Evolutionary conservation across 1,139 yeast genomes (phyloP).

Genomic region (Yueomyces sp.): DNA sequence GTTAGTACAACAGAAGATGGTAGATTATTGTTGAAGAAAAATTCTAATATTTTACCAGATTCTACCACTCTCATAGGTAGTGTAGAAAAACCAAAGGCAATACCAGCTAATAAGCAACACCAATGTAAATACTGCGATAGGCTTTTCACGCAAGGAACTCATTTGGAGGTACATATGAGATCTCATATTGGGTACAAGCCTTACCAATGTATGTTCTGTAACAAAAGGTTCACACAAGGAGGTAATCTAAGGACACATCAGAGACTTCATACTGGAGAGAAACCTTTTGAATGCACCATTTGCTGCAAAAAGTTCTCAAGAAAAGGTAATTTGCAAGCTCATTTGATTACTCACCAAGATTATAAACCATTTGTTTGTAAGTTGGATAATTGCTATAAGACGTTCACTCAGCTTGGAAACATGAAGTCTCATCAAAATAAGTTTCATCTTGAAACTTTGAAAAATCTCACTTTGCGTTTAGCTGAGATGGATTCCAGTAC

Average conservation of each 20-base stretch:
- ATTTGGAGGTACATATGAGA: constrained; percentile 65
- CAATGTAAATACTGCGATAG: constrained; percentile 62
- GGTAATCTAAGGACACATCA: constrained; percentile 84
- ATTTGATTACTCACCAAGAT: constrained; percentile 66
- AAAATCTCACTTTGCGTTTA: constrained; percentile 44
- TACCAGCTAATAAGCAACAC: constrained; percentile 42
- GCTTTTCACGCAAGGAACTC: constrained; percentile 63
- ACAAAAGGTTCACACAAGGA: constrained; percentile 79
- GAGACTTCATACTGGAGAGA: constrained; percentile 83
- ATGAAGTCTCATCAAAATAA: constrained; percentile 88
- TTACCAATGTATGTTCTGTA: constrained; percentile 67
- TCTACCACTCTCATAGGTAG: constrained; percentile 69
- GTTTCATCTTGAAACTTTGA: constrained; percentile 65
- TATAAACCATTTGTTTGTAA: constrained; percentile 70
- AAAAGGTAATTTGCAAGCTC: constrained; percentile 85
- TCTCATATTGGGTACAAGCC: constrained; percentile 73
- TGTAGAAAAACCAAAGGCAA: constrained; percentile 49
- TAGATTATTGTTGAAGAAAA: constrained; percentile 10
- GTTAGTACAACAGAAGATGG: constrained; percentile 56
- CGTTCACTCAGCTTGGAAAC: constrained; percentile 85
- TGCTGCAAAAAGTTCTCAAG: constrained; percentile 72
- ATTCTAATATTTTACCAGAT: constrained; percentile 39
- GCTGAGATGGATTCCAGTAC: constrained; percentile 24
- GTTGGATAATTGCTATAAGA: constrained; percentile 70
- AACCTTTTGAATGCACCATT: constrained; percentile 65